phyloP scores from a whole-genome alignment of 2,329 filamentous ascomycete genomes.

The Alternaria solani region DNA sequence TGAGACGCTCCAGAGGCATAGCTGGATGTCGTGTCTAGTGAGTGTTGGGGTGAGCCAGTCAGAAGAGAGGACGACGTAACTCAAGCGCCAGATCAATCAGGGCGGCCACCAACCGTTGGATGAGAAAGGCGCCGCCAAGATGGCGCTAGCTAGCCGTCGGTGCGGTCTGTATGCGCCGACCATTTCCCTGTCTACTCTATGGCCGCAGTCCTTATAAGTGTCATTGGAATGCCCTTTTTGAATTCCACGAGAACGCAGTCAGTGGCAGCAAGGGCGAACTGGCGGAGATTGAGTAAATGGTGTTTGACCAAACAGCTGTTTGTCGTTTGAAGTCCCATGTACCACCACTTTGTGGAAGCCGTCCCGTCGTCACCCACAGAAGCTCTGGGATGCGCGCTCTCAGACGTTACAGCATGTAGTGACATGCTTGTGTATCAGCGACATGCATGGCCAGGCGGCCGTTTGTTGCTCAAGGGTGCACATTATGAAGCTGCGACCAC shows the following conservation, averaged over 20 bases:
- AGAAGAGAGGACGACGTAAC: constrained; percentile 25
- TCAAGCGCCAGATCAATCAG: constrained; percentile 35
- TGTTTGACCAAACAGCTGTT: background rate
- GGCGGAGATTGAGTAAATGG: background rate
- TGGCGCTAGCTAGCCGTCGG: constrained; percentile 15
- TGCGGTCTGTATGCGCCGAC: constrained; percentile 21
- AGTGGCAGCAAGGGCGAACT: background rate
- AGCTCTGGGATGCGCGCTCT: background rate
- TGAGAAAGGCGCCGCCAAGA: constrained; percentile 14
- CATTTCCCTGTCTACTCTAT: constrained; percentile 1
- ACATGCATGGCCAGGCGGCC: background rate
- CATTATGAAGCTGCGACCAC: background rate
- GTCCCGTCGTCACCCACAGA: background rate
- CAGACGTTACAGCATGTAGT: background rate
- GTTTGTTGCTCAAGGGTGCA: background rate
- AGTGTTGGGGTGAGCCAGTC: constrained; percentile 39
- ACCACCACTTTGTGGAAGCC: background rate
- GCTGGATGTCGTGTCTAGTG: constrained; percentile 40
- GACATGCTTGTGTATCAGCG: background rate
- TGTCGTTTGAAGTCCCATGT: background rate
- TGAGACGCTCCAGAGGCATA: constrained; percentile 48
- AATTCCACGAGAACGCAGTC: background rate
- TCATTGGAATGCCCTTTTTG: background rate
- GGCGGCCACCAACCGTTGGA: constrained; percentile 34
- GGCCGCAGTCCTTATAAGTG: background rate